phyloP scores from a whole-genome alignment of 2,329 filamentous ascomycete species.

The Botryosphaeria dothidea region DNA sequence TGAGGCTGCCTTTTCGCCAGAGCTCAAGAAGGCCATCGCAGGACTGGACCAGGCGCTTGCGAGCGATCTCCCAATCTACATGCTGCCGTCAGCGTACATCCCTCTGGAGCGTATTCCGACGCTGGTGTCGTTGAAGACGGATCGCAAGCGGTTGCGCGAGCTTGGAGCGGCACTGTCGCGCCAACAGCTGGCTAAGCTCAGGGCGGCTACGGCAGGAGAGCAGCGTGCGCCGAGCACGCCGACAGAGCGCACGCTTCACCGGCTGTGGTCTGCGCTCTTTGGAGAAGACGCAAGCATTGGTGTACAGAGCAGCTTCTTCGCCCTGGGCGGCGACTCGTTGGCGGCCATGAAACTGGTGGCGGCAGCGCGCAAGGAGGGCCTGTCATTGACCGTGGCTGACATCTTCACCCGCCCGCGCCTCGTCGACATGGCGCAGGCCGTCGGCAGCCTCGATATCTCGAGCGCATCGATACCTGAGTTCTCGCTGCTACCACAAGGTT shows the following conservation, averaged over 20 bases:
- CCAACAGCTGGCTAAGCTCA: conserved; percentile 19
- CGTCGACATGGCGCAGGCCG: conserved; percentile 47
- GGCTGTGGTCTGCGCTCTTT: conserved; percentile 20
- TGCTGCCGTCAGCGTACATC: conserved; percentile 47
- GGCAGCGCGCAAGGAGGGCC: conserved; percentile 50
- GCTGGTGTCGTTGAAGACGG: conserved; percentile 46
- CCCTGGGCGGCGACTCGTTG: conserved; percentile 62
- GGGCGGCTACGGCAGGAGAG: background rate
- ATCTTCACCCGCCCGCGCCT: conserved; percentile 54
- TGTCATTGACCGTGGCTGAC: conserved; percentile 56
- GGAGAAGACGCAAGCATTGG: conserved; percentile 43
- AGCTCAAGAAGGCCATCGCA: conserved; percentile 64
- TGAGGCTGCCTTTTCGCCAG: conserved; percentile 47
- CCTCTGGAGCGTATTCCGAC: conserved; percentile 45
- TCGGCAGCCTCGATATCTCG: conserved; percentile 26
- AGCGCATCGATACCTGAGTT: conserved; percentile 30
- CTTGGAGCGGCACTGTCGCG: conserved; percentile 23
- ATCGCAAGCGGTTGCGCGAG: conserved; percentile 26
- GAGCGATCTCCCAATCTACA: conserved; percentile 31
- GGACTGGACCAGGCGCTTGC: conserved; percentile 47
- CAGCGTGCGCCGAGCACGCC: background rate
- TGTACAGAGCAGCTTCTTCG: conserved; percentile 61
- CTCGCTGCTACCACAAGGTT: conserved; percentile 29
- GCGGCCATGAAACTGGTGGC: conserved; percentile 62
- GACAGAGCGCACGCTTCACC: background rate